Base-by-base conservation (phyloP, 129 eudicot genomes). In the Ambrosia trifida region DNA sequence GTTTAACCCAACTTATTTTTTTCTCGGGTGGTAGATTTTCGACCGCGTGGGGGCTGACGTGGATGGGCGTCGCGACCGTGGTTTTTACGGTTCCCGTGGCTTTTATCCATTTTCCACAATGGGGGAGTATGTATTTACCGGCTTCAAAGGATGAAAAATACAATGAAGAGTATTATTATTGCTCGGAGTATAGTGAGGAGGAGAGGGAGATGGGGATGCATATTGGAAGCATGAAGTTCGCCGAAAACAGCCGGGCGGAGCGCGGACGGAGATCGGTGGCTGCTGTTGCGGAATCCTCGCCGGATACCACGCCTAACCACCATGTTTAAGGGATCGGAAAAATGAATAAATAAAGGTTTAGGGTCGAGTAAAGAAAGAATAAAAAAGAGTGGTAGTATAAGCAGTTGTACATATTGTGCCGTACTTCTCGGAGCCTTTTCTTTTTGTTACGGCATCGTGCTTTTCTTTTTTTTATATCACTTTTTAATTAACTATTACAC, bases 51-150 rank as follows among this genome's bases (percentile, higher is more conserved):
- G 95, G 96, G 52, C 33, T 90, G 7, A 66, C 75, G 4, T 84
- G 82, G 76, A 89, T 89, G 96, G 96, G 96, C 9, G 82, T 89
- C 11, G 81, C 74, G 95, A 75, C 84, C 2, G 79, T 88, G 36
- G 81, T 60, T 12, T 49, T 84, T 17, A 85, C 96, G 16, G 69
- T 89, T 19, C 91, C 91, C 9, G 89, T 89, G 72, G 79, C 81
- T 0, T 45, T 89, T 11, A 71, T 86, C 4, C 87, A 89, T 41
- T 89, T 89, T 12, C 96, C 89, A 1, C 96, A 89, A 53, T 89
- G 96, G 96, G 96, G 91, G 44, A 86, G 96, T 70, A 89, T 89
- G 89, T 79, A 82, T 38, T 72, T 82, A 4, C 80, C 82, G 40
- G 82, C 84, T 1, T 75, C 86, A 10, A 72, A 82, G 71, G 51